These are phyloP conservation scores for Quercus parvula DNA, from an alignment of 306 rosid species.

Conservation along the genomic window DNA sequence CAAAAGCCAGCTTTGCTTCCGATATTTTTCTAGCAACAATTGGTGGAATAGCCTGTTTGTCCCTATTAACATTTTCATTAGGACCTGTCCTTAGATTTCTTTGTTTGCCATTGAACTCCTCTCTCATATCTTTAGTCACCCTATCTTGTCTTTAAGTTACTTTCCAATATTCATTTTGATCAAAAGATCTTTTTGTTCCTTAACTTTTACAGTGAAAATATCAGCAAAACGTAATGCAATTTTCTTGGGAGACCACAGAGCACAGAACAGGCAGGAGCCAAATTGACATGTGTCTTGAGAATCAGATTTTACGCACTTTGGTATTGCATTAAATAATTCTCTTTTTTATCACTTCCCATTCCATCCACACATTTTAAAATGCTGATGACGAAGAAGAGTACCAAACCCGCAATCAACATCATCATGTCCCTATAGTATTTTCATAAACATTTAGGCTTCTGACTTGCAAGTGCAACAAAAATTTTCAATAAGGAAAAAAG, in stretches of 20 bases:
- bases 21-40: not conserved
- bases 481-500: not conserved
- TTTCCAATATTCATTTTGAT: not conserved
- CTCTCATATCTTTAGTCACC: not conserved
- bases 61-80: not conserved
- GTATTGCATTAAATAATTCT: not conserved
- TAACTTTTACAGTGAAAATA: not conserved
- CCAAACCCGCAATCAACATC: conserved; percentile 4
- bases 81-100: not conserved
- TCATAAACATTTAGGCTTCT: not conserved
- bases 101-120: not conserved
- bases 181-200: not conserved
- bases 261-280: not conserved
- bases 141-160: not conserved
- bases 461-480: not conserved
- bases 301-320: not conserved
- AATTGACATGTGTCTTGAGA: not conserved
- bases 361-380: conserved; percentile 30
- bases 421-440: not conserved
- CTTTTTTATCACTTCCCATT: conserved; percentile 7
- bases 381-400: conserved; percentile 23
- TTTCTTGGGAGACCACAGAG: not conserved
- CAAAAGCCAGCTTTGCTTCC: not conserved
- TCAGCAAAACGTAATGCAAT: not conserved
- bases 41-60: not conserved